phyloP scores from a whole-genome alignment of 768 basidiomycete genomes.

The Favolaschia claudopus region DNA sequence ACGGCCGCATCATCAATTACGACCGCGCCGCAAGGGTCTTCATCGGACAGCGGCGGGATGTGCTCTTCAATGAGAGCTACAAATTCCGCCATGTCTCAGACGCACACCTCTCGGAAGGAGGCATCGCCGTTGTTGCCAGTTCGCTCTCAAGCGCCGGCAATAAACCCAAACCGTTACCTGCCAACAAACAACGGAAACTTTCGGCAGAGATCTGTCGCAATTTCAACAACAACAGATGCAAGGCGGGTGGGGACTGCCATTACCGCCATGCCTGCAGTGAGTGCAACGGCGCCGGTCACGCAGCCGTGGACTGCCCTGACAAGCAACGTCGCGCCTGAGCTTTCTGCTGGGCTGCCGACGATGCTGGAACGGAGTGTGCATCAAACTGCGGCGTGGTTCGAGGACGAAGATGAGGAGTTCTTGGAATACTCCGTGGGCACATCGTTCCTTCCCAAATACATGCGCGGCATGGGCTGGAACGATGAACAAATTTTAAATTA shows the following conservation, averaged over 20 bases:
- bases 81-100: constrained; percentile 4
- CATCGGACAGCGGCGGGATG: constrained; percentile 1
- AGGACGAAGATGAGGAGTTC: background rate
- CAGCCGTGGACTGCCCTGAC: background rate
- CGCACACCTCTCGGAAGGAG: constrained; percentile 3
- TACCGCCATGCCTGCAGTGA: background rate
- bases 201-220: constrained; percentile 4
- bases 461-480: too few species aligned
- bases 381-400: background rate
- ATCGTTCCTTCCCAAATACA: too few species aligned
- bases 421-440: too few species aligned
- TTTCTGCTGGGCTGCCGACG: constrained; percentile 2
- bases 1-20: constrained; percentile 5
- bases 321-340: background rate
- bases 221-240: background rate
- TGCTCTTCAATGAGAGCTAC: background rate
- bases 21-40: constrained; percentile 1
- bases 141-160: background rate
- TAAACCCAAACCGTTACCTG: background rate
- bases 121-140: background rate
- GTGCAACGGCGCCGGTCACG: constrained; percentile 2
- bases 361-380: background rate
- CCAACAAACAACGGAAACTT: background rate
- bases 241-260: background rate
- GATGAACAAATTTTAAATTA: too few species aligned